Evolutionary conservation across 768 basidiomycete genomes (phyloP).

Genomic region (Coprinopsis cinerea): DNA sequence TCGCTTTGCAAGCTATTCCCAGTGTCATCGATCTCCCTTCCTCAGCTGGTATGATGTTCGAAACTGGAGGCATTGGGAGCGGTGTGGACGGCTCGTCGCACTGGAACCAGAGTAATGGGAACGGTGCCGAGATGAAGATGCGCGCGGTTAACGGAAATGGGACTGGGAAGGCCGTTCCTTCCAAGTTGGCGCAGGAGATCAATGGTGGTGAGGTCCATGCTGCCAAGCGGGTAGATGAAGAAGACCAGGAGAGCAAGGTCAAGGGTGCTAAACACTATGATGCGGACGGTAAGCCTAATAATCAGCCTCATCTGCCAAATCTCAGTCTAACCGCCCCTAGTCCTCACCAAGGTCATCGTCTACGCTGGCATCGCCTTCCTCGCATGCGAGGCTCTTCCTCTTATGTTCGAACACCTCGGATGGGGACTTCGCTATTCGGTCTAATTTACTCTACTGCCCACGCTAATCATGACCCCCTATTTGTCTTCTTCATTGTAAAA

Average conservation of each 20-base stretch:
- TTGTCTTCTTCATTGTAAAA: too few species aligned
- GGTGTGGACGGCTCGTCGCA: constrained; percentile 18
- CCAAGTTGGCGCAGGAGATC: constrained; percentile 5
- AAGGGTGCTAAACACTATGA: constrained; percentile 69
- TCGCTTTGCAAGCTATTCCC: constrained; percentile 67
- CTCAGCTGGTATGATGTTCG: constrained; percentile 36
- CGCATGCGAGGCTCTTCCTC: constrained; percentile 54
- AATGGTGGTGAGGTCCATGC: constrained; percentile 14
- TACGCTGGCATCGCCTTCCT: constrained; percentile 82
- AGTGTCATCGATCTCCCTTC: constrained; percentile 77
- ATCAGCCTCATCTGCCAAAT: constrained; percentile 1
- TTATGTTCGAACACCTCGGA: constrained; percentile 61
- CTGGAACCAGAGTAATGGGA: constrained; percentile 22
- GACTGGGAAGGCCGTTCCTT: not conserved
- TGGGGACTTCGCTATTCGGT: too few species aligned
- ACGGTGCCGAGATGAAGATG: constrained; percentile 57
- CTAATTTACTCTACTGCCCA: too few species aligned
- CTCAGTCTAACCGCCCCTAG: constrained; percentile 28
- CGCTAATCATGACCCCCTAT: too few species aligned
- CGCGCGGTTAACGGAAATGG: constrained; percentile 26
- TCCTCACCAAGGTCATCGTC: constrained; percentile 85
- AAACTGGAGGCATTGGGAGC: constrained; percentile 40
- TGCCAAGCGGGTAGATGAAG: constrained; percentile 17
- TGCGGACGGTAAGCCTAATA: constrained; percentile 78
- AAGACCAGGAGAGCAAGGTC: constrained; percentile 28